Evolutionary conservation across 148 eudicot genomes (phyloP), one percentile per base, ranked within the genome.

Genomic region (Hydrangea macrophylla): DNA sequence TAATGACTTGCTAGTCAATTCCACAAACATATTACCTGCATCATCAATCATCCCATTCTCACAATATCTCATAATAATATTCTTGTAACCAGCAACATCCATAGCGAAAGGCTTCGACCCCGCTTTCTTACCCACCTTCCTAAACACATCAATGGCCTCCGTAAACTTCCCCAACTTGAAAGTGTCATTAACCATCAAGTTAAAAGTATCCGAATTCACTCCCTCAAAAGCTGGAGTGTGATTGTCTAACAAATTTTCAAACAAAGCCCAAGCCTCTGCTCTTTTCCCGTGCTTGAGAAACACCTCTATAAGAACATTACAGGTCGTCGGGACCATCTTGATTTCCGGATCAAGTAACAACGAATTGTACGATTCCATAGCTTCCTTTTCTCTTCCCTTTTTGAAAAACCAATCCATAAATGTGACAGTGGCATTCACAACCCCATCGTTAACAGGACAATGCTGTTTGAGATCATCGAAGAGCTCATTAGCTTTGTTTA

Each of bases 11-110:
- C 78, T 74, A 18, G 73, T 78, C 5, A 89, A 73, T 83, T 86
- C 89, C 42, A 32, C 65, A 55, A 76, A 84, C 62, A 84, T 80
- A 70, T 75, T 65, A 74, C 81, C 96, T 3, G 91, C 96, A 61
- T 86, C 84, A 20, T 65, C 79, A 70, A 85, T 69, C 96, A 82
- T 84, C 9, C 76, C 89, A 74, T 75, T 67, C 80, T 88, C 94
- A 18, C 79, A 84, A 68, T 83, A 81, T 74, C 80, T 76, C 18
- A 73, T 76, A 31, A 89, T 70, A 66, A 86, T 82, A 22, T 89
- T 89, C 54, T 72, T 89, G 58, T 75, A 89, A 15, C 96, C 96
- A 15, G 87, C 84, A n/a, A 86, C 89, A 83, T 89, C 96, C 96
- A 89, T 89, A 2, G 84, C 70, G 81, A 89, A 89, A 63, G 87